Percentiles rank a stretch among this genome's conserved stretches.
Conservation (phyloP, 345 rosid genomes). For the Gossypium stocksii region DNA sequence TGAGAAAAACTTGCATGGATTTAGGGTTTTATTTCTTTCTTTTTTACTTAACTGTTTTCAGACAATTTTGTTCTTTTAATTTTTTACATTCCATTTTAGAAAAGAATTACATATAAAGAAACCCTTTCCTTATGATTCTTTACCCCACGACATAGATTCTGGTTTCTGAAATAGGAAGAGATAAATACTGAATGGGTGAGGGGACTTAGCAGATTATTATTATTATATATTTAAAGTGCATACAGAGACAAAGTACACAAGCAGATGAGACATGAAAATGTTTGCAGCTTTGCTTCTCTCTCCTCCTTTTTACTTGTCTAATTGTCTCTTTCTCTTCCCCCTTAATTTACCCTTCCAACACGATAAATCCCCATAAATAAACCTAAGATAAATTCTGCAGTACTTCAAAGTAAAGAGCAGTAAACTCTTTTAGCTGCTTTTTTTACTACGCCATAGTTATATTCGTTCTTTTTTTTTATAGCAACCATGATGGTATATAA, state of each 20-base stretch:
- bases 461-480: not conserved
- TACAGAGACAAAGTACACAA: constrained; percentile 29
- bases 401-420: not conserved
- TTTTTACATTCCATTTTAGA: not conserved
- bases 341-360: constrained; percentile 17
- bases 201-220: constrained; percentile 16
- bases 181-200: constrained; percentile 21
- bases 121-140: not conserved
- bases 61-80: not conserved
- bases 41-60: constrained; percentile 10
- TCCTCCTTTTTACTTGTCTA: not conserved
- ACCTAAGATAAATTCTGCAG: not conserved
- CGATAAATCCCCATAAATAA: constrained; percentile 23
- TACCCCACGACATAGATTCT: constrained; percentile 38
- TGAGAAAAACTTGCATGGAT: constrained; percentile 28
- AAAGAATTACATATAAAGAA: not conserved
- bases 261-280: constrained; percentile 36
- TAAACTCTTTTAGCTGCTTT: not conserved
- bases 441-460: not conserved
- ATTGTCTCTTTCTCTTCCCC: not conserved
- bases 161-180: constrained; percentile 20
- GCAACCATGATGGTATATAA: not conserved
- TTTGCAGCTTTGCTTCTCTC: constrained; percentile 38
- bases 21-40: constrained; percentile 16
- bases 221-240: constrained; percentile 12